Conservation (phyloP, 768 basidiomycete species). For the Sutorius australiensis region DNA sequence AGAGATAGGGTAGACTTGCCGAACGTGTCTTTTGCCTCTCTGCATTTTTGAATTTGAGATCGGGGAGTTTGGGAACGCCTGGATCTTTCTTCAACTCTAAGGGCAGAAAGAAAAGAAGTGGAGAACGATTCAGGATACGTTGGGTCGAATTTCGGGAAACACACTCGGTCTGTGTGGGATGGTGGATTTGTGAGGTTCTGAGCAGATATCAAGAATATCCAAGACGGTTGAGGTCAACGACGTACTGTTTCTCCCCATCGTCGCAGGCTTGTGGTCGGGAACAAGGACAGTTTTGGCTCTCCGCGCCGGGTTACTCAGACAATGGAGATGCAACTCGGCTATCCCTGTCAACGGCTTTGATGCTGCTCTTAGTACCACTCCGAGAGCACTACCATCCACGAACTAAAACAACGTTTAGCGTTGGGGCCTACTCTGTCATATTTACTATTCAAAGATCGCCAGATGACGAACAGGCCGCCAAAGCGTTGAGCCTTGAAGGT, state of each 20-base stretch:
- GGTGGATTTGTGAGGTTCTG: constrained; percentile 24
- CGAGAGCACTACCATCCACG: too few species aligned
- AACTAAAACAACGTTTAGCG: too few species aligned
- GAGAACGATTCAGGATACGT: not conserved
- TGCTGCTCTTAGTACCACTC: not conserved
- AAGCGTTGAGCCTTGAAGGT: too few species aligned
- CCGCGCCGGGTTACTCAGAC: not conserved
- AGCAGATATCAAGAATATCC: not conserved
- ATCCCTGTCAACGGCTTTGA: not conserved
- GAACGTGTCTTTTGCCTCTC: constrained; percentile 43
- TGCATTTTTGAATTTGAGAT: constrained; percentile 59
- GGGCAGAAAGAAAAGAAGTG: not conserved
- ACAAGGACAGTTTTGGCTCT: constrained; percentile 6
- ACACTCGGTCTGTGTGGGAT: constrained; percentile 28
- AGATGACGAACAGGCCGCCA: too few species aligned
- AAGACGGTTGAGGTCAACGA: not conserved
- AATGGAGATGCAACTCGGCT: not conserved
- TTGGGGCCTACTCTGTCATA: too few species aligned
- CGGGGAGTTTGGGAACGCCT: constrained; percentile 79
- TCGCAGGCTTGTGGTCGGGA: not conserved
- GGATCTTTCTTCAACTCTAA: constrained; percentile 86
- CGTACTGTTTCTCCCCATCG: constrained; percentile 33
- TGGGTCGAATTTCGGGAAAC: not conserved
- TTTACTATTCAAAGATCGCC: too few species aligned
- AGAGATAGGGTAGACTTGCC: constrained; percentile 29